These are phyloP conservation scores for Ceratocystis ficicola DNA, from an alignment of 2,329 filamentous ascomycete genomes.

Conservation along the genomic window DNA sequence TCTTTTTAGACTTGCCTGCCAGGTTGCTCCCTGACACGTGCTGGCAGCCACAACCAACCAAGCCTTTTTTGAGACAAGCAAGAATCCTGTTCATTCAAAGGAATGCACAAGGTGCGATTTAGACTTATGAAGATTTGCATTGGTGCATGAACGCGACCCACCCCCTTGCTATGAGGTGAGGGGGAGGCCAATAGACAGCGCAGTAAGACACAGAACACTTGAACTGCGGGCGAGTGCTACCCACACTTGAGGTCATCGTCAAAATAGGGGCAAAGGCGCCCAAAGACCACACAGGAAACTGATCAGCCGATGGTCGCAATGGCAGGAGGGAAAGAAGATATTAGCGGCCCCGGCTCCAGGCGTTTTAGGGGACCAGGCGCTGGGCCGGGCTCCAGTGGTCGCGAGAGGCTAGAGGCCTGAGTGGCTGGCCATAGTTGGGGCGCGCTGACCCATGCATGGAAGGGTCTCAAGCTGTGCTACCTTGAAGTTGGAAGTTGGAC, in stretches of 20 bases:
- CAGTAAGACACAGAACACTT: neutral
- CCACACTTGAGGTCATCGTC: neutral
- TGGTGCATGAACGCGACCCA: neutral
- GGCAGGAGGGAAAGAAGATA: neutral
- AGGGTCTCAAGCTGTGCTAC: no score
- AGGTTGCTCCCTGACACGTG: slow-evolving; percentile 1
- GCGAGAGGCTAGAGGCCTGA: neutral
- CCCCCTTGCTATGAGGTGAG: neutral
- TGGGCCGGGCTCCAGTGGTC: neutral
- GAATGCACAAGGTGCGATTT: neutral
- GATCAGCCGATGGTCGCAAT: neutral
- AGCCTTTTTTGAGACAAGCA: slow-evolving; percentile 6
- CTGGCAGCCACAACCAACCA: neutral
- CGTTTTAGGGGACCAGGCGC: no score
- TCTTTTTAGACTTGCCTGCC: neutral
- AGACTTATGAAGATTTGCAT: neutral
- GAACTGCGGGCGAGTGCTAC: neutral
- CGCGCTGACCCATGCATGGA: no score
- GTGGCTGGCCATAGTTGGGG: no score
- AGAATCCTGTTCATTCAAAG: slow-evolving; percentile 3
- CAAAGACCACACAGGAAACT: neutral
- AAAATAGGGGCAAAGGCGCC: neutral
- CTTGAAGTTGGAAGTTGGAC: no score
- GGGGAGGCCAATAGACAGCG: neutral
- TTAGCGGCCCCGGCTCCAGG: neutral